These are phyloP conservation scores for Tremella yokohamensis DNA, from an alignment of 768 basidiomycete species.

Conservation along the genomic window DNA sequence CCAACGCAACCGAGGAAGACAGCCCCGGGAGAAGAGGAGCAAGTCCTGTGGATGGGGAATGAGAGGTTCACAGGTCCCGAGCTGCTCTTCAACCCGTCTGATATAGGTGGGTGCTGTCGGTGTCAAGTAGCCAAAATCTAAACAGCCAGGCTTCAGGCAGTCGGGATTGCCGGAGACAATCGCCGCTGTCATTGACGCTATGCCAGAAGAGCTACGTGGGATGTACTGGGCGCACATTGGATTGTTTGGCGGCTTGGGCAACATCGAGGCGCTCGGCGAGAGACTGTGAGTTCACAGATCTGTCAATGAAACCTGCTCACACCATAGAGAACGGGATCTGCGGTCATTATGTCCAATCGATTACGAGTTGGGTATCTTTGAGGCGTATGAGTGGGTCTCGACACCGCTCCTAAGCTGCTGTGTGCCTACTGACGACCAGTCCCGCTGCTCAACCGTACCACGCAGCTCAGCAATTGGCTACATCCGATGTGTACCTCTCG, in stretches of 20 bases:
- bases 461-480: constrained; percentile 55
- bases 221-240: constrained; percentile 97
- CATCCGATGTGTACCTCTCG: constrained; percentile 57
- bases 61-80: constrained; percentile 93
- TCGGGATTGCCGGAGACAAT: constrained; percentile 73
- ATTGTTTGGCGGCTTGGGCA: constrained; percentile 76
- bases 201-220: constrained; percentile 77
- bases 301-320: not conserved
- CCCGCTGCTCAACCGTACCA: constrained; percentile 40
- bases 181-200: constrained; percentile 67
- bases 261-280: constrained; percentile 67
- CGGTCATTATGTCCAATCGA: constrained; percentile 77
- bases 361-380: constrained; percentile 68
- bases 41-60: constrained; percentile 77
- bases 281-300: constrained; percentile 63
- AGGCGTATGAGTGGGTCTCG: constrained; percentile 65
- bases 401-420: not conserved
- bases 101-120: constrained; percentile 63
- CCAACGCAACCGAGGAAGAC: not conserved
- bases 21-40: constrained; percentile 52
- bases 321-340: constrained; percentile 65
- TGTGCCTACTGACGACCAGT: constrained; percentile 14
- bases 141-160: constrained; percentile 66
- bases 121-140: not conserved
- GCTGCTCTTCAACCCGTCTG: constrained; percentile 80